Percentiles rank a stretch among this genome's conserved stretches.
phyloP scores from a whole-genome alignment of 2,329 filamentous ascomycete species.

The Endothia cerciana region DNA sequence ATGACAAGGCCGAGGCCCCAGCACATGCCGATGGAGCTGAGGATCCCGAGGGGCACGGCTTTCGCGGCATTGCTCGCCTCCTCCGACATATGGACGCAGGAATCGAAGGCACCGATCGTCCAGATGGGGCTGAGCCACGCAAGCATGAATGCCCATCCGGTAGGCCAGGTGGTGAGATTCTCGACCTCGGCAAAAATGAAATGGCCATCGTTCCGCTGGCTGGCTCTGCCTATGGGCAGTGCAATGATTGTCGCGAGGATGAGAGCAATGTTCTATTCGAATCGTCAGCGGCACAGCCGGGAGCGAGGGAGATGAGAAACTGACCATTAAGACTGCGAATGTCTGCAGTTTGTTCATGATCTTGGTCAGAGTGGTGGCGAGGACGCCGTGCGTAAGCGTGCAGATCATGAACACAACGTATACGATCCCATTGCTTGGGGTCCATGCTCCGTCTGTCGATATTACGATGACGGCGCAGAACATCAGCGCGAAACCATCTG shows the following conservation, averaged over 20 bases:
- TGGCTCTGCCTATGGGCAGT: conserved; percentile 53
- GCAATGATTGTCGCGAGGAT: conserved; percentile 60
- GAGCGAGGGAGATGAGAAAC: not conserved
- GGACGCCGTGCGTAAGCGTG: conserved; percentile 57
- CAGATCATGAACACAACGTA: conserved; percentile 61
- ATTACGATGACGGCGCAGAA: conserved; percentile 62
- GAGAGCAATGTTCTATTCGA: conserved; percentile 51
- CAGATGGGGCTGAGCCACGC: conserved; percentile 65
- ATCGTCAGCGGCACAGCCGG: not conserved
- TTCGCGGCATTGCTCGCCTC: conserved; percentile 63
- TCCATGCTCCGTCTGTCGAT: conserved; percentile 58
- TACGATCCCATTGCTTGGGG: conserved; percentile 57
- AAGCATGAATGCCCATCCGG: conserved; percentile 62
- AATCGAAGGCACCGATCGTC: conserved; percentile 62
- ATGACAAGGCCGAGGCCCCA: conserved; percentile 60
- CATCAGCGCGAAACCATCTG: conserved; percentile 56
- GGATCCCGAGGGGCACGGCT: conserved; percentile 62
- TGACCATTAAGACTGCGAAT: conserved; percentile 52
- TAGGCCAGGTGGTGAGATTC: conserved; percentile 62
- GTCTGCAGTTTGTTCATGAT: conserved; percentile 64
- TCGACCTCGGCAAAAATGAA: conserved; percentile 61
- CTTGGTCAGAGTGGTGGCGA: conserved; percentile 55
- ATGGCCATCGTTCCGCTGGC: conserved; percentile 44
- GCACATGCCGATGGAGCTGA: conserved; percentile 59
- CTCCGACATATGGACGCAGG: conserved; percentile 58